Percentiles rank a stretch among this genome's conserved stretches.
phyloP scores from a whole-genome alignment of 2,329 filamentous ascomycete species.

The Teratosphaeriaceae sp. region DNA sequence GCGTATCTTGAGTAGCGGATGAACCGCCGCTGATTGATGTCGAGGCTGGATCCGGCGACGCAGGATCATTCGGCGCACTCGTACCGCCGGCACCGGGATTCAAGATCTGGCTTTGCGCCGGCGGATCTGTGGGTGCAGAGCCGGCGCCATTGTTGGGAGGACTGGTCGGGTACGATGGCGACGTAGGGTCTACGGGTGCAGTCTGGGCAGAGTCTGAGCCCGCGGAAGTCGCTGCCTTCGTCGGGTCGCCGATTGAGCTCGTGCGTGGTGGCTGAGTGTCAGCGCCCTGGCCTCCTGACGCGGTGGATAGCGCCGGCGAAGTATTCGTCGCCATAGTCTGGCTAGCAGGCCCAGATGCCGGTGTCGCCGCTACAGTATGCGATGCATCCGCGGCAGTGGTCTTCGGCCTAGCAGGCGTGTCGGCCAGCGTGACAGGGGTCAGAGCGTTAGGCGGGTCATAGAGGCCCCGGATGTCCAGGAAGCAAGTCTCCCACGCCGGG shows the following conservation, averaged over 20 bases:
- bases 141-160: too few relatives aligned
- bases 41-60: too few relatives aligned
- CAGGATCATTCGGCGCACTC: too few relatives aligned
- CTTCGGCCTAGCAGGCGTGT: neutral
- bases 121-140: too few relatives aligned
- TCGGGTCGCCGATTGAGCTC: neutral
- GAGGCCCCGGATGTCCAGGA: neutral
- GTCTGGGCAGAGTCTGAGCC: too few relatives aligned
- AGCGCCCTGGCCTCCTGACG: neutral
- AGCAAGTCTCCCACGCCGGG: neutral
- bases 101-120: too few relatives aligned
- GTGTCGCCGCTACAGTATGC: neutral
- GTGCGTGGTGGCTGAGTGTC: neutral
- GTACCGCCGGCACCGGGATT: too few relatives aligned
- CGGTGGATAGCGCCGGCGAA: neutral
- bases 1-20: too few relatives aligned
- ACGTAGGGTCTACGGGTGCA: too few relatives aligned
- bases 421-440: neutral
- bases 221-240: too few relatives aligned
- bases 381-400: neutral
- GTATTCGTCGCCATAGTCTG: neutral
- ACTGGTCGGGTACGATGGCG: too few relatives aligned
- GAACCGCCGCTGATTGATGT: too few relatives aligned
- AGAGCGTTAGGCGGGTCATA: neutral
- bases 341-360: neutral